Evolutionary conservation across 2,329 filamentous ascomycete species (phyloP).

Genomic region (Sporothrix phasma): DNA sequence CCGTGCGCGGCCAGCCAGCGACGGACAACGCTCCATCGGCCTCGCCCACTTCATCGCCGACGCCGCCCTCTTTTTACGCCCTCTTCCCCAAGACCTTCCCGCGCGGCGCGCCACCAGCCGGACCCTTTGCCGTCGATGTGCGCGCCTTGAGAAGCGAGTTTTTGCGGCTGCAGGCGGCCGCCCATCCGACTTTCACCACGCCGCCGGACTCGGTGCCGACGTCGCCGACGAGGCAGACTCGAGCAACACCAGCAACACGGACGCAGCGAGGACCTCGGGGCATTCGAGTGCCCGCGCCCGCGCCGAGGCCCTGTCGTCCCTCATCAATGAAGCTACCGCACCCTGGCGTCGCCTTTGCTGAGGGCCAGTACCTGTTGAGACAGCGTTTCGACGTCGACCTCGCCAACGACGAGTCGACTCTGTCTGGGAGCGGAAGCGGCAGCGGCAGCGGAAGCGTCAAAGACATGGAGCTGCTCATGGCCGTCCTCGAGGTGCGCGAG

Average conservation of each 20-base stretch:
- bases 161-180: constrained; percentile 66
- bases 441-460: background rate
- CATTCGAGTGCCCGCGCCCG: constrained; percentile 27
- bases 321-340: constrained; percentile 91
- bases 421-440: constrained; percentile 22
- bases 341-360: constrained; percentile 64
- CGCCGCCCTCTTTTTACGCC: constrained; percentile 51
- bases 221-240: background rate
- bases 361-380: constrained; percentile 78
- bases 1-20: background rate
- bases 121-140: constrained; percentile 65
- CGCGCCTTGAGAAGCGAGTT: constrained; percentile 71
- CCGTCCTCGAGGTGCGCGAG: constrained; percentile 72
- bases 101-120: constrained; percentile 62
- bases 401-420: constrained; percentile 62
- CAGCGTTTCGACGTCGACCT: constrained; percentile 66
- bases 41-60: background rate
- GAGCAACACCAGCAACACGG: no score
- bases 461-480: constrained; percentile 54
- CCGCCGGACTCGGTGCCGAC: constrained; percentile 17
- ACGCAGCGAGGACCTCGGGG: background rate
- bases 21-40: background rate
- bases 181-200: constrained; percentile 58
- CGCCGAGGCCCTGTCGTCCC: constrained; percentile 68
- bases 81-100: constrained; percentile 79